phyloP scores from a whole-genome alignment of 768 basidiomycete species.

The Nidularia pulvinata region DNA sequence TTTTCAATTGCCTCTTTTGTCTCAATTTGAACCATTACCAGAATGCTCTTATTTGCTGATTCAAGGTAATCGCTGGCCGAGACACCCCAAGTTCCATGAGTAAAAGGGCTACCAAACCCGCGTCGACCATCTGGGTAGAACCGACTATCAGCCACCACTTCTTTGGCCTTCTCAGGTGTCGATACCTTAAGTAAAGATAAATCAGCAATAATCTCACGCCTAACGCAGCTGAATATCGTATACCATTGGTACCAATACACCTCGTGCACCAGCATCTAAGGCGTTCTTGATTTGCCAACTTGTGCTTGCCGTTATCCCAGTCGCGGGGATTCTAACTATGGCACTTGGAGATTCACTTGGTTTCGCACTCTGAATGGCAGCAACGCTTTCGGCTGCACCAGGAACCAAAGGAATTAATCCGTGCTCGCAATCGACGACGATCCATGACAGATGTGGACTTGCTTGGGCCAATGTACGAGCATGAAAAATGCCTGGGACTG shows the following conservation, averaged over 20 bases:
- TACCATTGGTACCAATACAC: constrained; percentile 71
- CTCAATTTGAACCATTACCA: constrained; percentile 71
- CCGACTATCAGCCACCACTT: constrained; percentile 54
- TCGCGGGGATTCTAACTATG: constrained; percentile 64
- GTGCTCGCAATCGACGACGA: constrained; percentile 71
- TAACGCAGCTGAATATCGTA: constrained; percentile 2
- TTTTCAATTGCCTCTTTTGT: constrained; percentile 59
- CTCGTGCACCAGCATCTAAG: constrained; percentile 66
- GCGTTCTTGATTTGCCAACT: constrained; percentile 76
- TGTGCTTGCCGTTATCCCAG: constrained; percentile 52
- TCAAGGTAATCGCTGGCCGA: constrained; percentile 48
- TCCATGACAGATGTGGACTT: constrained; percentile 57
- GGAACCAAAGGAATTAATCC: constrained; percentile 56
- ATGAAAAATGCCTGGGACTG: constrained; percentile 54
- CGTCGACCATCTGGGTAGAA: constrained; percentile 65
- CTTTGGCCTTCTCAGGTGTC: constrained; percentile 52
- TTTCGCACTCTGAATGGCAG: constrained; percentile 49
- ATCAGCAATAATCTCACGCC: not conserved
- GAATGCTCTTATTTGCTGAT: constrained; percentile 51
- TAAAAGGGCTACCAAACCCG: constrained; percentile 67
- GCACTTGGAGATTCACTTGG: constrained; percentile 46
- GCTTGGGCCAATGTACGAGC: constrained; percentile 60
- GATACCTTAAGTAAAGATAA: constrained; percentile 39
- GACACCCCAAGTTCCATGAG: constrained; percentile 58
- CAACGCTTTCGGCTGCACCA: constrained; percentile 53